A percentile compares a stretch with the other conserved stretches of the same genome.
Conservation (phyloP, 768 basidiomycete species). For the Tylopilus balloui region DNA sequence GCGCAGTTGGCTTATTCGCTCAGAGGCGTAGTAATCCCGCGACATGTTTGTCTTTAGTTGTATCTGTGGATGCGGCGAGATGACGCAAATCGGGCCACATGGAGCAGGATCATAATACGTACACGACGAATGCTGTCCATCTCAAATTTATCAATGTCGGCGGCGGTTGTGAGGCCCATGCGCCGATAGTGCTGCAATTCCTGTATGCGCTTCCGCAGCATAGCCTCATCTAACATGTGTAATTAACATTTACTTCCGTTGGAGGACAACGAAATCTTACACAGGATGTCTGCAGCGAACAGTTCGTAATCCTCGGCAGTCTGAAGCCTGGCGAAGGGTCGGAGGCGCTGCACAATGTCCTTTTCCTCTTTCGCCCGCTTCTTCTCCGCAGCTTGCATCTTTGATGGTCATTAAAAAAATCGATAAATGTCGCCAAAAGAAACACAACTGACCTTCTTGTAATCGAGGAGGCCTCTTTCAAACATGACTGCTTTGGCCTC, state of each 20-base stretch:
- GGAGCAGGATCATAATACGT: conserved; percentile 20
- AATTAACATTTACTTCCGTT: background rate
- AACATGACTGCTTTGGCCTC: conserved; percentile 89
- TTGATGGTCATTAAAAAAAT: conserved; percentile 1
- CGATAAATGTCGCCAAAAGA: too few species aligned
- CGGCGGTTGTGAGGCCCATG: conserved; percentile 74
- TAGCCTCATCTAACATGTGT: conserved; percentile 67
- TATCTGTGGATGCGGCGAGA: conserved; percentile 36
- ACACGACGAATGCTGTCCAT: conserved; percentile 70
- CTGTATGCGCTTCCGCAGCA: conserved; percentile 81
- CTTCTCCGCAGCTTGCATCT: conserved; percentile 92
- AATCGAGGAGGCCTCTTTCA: conserved; percentile 85
- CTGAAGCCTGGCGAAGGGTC: conserved; percentile 88
- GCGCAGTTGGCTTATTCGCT: conserved; percentile 48
- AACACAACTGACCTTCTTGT: conserved; percentile 72
- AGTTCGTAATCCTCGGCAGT: conserved; percentile 88
- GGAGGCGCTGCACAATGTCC: conserved; percentile 82
- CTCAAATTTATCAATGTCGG: conserved; percentile 92
- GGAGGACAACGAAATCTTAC: conserved; percentile 42
- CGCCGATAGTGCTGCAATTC: conserved; percentile 90
- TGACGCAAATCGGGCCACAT: background rate
- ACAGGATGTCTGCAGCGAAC: conserved; percentile 84
- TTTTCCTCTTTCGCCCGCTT: conserved; percentile 88
- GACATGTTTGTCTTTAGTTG: conserved; percentile 56
- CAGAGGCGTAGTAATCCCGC: conserved; percentile 54